Evolutionary conservation across 2,329 filamentous ascomycete genomes (phyloP), one percentile per base, ranked within the genome.

Genomic region (Pseudogymnoascus sp.): DNA sequence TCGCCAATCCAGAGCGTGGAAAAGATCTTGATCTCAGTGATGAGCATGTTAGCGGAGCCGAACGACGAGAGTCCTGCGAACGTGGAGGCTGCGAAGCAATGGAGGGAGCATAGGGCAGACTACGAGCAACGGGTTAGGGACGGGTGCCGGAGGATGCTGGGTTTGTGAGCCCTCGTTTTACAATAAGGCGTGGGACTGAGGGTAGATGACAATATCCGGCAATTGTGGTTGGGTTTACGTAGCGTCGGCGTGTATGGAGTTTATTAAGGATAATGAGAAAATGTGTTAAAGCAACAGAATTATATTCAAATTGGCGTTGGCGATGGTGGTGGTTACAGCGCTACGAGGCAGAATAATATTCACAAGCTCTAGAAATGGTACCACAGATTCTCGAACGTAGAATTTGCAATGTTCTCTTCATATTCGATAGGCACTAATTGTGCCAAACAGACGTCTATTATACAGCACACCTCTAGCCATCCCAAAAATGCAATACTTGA

Each of bases 51-150:
- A 54, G 93, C 93, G 0, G 93, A 96, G 78, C 93, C 93, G 66
- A 98, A 98, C 77, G 93, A 98, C 74, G 93, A 98, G 82, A 95
- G 90, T 68, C 93, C 93, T 0, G 93, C 93, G 65, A 98, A 98
- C 74, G 90, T 98, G 45, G 93, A 98, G 79, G 93, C 93, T 0
- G 93, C 93, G 65, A 92, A 95, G 80, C 91, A 96, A 89, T 98
- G 93, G 92, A 83, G 93, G 65, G 92, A 96, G 71, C 82, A 88
- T 67, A 84, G 92, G 68, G 73, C 79, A 19, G 90, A 96, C 75
- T 99, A 97, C 78, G 93, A 97, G 79, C 83, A 85, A 74, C 88
- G 87, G 76, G 95, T 99, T 39, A 83, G 90, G 71, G 88, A 90
- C 66, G 90, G 92, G 67, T 93, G 97, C 43, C 83, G 90, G 73